Conservation (phyloP, 148 eudicot species). For the Rhododendron williamsianum region DNA sequence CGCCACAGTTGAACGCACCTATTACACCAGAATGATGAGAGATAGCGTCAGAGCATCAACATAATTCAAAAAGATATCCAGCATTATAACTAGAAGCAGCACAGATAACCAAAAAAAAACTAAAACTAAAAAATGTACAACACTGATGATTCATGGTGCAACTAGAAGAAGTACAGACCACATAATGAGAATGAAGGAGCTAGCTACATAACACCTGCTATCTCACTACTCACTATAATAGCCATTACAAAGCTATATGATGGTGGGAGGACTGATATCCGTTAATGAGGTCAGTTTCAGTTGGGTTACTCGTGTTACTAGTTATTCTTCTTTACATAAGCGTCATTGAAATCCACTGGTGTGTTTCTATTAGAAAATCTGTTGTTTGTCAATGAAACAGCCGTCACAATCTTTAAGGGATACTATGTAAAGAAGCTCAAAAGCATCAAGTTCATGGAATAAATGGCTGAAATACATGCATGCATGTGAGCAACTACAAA, state of each 20-base stretch:
- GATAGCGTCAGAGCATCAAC: no score
- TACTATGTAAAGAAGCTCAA: conserved; percentile 3
- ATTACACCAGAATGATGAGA: conserved; percentile 4
- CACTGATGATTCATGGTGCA: background rate
- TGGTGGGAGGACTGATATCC: background rate
- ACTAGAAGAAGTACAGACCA: background rate
- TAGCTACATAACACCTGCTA: background rate
- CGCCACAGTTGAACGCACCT: conserved; percentile 84
- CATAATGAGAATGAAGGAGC: background rate
- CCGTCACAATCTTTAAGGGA: background rate
- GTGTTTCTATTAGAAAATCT: background rate
- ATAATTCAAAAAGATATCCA: background rate
- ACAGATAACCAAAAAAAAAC: background rate
- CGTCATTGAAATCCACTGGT: background rate
- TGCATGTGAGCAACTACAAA: background rate
- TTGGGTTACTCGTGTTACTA: background rate
- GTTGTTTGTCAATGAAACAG: background rate
- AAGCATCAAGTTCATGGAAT: background rate
- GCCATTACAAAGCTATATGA: background rate
- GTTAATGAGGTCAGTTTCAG: background rate
- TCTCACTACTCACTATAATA: background rate
- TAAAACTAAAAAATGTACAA: background rate
- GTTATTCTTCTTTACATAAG: background rate
- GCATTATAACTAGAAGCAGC: background rate
- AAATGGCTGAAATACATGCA: background rate